Conservation (phyloP, 768 basidiomycete genomes). For the Hygrocybe punicea region DNA sequence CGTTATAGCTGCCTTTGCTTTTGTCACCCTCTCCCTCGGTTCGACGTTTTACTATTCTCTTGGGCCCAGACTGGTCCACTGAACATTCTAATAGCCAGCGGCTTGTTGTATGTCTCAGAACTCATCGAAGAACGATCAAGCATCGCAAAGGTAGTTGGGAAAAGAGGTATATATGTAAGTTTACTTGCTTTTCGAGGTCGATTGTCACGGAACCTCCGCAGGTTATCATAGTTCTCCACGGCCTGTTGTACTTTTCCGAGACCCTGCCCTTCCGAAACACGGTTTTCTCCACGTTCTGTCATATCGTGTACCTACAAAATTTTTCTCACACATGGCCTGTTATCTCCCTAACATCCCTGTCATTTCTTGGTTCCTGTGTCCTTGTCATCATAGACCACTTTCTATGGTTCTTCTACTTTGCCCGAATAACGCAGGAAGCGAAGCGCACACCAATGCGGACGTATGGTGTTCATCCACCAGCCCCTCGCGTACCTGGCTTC, state of each 20-base stretch:
- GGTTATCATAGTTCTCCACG: constrained; percentile 76
- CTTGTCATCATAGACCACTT: constrained; percentile 91
- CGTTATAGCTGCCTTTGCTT: constrained; percentile 72
- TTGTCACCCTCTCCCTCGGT: constrained; percentile 92
- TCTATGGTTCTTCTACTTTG: constrained; percentile 95
- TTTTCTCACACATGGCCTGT: constrained; percentile 88
- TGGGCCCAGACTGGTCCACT: not conserved
- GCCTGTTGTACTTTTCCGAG: constrained; percentile 75
- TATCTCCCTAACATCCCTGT: constrained; percentile 82
- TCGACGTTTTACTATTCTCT: constrained; percentile 16
- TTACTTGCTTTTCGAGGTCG: constrained; percentile 1
- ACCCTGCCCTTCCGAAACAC: constrained; percentile 73
- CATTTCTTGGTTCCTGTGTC: constrained; percentile 81
- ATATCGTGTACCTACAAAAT: constrained; percentile 88
- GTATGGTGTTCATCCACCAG: not conserved
- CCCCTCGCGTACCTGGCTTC: constrained; percentile 46
- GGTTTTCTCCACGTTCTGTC: constrained; percentile 77
- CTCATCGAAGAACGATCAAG: constrained; percentile 92
- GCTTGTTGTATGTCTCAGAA: constrained; percentile 89
- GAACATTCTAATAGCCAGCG: constrained; percentile 61
- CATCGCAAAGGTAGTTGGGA: constrained; percentile 76
- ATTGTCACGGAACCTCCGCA: constrained; percentile 31
- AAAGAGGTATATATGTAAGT: constrained; percentile 84
- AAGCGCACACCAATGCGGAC: constrained; percentile 36
- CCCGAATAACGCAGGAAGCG: constrained; percentile 62